Evolutionary conservation across 305 asterid species (phyloP), one percentile per base, ranked within the genome.

Genomic region (Withania somnifera): DNA sequence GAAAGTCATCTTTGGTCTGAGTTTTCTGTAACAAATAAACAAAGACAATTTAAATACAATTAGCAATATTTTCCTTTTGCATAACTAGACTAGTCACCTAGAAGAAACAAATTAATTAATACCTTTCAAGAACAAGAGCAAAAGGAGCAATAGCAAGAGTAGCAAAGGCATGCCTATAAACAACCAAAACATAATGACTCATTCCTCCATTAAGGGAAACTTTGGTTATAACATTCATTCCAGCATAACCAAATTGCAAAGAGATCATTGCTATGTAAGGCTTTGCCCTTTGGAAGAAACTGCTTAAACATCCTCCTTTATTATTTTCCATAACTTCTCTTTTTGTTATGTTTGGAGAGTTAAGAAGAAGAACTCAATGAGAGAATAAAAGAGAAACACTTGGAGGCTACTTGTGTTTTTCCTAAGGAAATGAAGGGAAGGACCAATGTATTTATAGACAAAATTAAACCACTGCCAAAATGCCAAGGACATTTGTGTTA

Each of bases 1-100:
- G 61, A 91, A 95, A n/a, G 92, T 95, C 24, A 95, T 95, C 92
- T 95, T 95, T 20, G 98, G 98, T 89, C 98, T 93, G 84, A 92
- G 88, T 90, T 92, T 95, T 91, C 98, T 94, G 90, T 47, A 50
- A 79, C 7, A 34, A 51, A 66, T 66, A 66, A 38, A 53, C 6
- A 3, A 34, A n/a, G 45, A 53, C n/a, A 80, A 50, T 71, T 30
- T 30, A 30, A 30, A 4, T 19, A 26, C 0, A 54, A 26, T 24
- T 60, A 79, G 51, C 17, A 26, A 22, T 24, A 69, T 42, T 69
- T 40, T 69, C 20, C 20, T 11, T 40, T 69, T 40, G 32, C 53
- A 68, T 32, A 19, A n/a, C 8, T 22, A 24, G n/a, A 24, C 20
- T 15, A 22, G n/a, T n/a, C 19, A 38, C 45, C 45, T 38, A 38